Conservation (phyloP, 2,329 filamentous ascomycete species). For the Exutisphaerella laricina region DNA sequence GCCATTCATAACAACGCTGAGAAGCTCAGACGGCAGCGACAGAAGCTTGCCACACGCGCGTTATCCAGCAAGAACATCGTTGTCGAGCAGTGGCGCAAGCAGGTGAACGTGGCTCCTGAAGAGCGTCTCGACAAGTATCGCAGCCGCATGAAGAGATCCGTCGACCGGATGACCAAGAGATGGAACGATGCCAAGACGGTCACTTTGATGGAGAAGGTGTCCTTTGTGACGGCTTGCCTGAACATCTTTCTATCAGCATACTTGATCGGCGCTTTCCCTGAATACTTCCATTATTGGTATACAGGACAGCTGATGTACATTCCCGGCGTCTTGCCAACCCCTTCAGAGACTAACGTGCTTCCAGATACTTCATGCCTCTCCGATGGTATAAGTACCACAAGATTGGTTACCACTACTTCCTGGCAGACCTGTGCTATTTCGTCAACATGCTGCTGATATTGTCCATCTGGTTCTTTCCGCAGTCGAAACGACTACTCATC, state of each 20-base stretch:
- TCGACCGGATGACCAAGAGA: constrained; percentile 76
- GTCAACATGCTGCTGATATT: constrained; percentile 82
- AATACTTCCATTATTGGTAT: constrained; percentile 91
- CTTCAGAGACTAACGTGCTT: constrained; percentile 11
- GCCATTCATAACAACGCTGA: constrained; percentile 77
- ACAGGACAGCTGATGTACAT: constrained; percentile 33
- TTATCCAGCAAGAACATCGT: constrained; percentile 79
- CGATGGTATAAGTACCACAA: constrained; percentile 86
- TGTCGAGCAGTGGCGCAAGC: constrained; percentile 85
- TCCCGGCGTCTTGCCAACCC: background rate
- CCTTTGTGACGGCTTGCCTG: constrained; percentile 91
- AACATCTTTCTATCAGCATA: constrained; percentile 98
- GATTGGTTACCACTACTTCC: constrained; percentile 92
- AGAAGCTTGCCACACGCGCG: constrained; percentile 70
- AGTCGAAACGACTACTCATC: constrained; percentile 86
- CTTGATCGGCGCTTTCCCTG: constrained; percentile 76
- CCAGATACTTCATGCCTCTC: constrained; percentile 91
- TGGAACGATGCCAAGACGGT: constrained; percentile 91
- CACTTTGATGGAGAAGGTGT: constrained; percentile 84
- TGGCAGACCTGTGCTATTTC: constrained; percentile 97
- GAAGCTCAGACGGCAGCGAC: constrained; percentile 75
- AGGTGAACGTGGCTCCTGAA: constrained; percentile 71
- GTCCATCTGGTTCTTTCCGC: constrained; percentile 83
- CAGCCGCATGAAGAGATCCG: constrained; percentile 76
- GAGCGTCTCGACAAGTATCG: constrained; percentile 90